Percentiles rank a stretch among this genome's conserved stretches.
Evolutionary conservation across 2,329 filamentous ascomycete genomes (phyloP).

Genomic region (Arthrobotrys entomopaga): DNA sequence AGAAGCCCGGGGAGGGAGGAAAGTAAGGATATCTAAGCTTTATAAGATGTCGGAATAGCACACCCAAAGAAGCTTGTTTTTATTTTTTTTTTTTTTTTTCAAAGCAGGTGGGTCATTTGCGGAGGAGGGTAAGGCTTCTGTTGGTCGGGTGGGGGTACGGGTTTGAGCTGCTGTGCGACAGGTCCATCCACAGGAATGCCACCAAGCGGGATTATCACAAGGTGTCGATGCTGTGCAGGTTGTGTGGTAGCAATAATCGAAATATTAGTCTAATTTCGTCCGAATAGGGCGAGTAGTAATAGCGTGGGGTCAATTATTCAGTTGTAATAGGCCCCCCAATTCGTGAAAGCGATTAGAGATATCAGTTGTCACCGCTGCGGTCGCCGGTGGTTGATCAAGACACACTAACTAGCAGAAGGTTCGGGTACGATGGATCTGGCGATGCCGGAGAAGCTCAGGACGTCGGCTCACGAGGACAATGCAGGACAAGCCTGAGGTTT

Average conservation of each 20-base stretch:
- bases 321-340: neutral
- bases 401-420: constrained; percentile 13
- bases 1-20: neutral
- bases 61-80: constrained; percentile 20
- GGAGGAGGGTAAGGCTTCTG: constrained; percentile 14
- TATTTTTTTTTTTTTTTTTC: constrained; percentile 4
- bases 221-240: neutral
- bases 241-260: neutral
- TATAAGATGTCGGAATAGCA: constrained; percentile 16
- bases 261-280: neutral
- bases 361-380: neutral
- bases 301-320: constrained; percentile 3
- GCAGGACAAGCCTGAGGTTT: neutral
- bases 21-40: constrained; percentile 19
- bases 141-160: constrained; percentile 48
- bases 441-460: constrained; percentile 1
- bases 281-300: neutral
- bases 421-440: constrained; percentile 16
- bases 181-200: constrained; percentile 33
- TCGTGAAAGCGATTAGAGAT: neutral
- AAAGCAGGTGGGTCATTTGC: constrained; percentile 43
- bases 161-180: constrained; percentile 12
- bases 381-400: neutral
- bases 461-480: constrained; percentile 8
- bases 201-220: neutral